Base-by-base conservation (phyloP, 1,284 basidiomycete genomes). In the Ceratobasidium sp. region DNA sequence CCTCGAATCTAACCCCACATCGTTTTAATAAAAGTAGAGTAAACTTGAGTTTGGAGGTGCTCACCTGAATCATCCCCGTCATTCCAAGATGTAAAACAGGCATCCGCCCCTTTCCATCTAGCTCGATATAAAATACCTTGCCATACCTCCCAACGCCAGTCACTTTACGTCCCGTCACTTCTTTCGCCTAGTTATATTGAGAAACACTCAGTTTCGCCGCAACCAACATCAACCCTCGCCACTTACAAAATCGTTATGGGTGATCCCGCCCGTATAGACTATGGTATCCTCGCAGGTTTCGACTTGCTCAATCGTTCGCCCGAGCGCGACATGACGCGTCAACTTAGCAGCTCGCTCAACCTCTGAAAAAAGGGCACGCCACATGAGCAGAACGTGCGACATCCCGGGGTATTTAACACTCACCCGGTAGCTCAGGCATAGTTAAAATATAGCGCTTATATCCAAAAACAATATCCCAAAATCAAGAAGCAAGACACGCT, bases 51-150 rank as follows among this genome's bases (percentile, higher is more conserved):
- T n/a, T n/a, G n/a, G n/a, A n/a, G n/a, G n/a, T n/a, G n/a, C 79
- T 71, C 74, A 90, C 90, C 81, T 91, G 88, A 43, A 94, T 83
- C 88, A 89, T 89, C 9, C 92, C 92, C 1, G 91, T 93, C 92
- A 93, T 93, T 1, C 92, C 92, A 76, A 93, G 92, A 78, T 93
- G 92, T 72, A 93, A 81, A 3, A 93, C 88, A 2, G 91, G 92
- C 75, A 86, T 80, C 77, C 83, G 83, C 0, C 90, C 90, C 26
- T 83, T 76, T 2, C 90, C 91, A 46, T 87, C 85, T 0, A 93
- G 83, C 52, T 84, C 83, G n/a, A 93, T 79, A 78, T 90, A 94
- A 77, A 93, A 92, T 73, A 87, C 87, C 80, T 94, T 95, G 52
- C 92, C 92, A 78, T 91, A 91, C 78, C 92, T 82, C 58, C 85